Base-by-base conservation (phyloP, 257 asterid species). In the Solanum phureja region DNA sequence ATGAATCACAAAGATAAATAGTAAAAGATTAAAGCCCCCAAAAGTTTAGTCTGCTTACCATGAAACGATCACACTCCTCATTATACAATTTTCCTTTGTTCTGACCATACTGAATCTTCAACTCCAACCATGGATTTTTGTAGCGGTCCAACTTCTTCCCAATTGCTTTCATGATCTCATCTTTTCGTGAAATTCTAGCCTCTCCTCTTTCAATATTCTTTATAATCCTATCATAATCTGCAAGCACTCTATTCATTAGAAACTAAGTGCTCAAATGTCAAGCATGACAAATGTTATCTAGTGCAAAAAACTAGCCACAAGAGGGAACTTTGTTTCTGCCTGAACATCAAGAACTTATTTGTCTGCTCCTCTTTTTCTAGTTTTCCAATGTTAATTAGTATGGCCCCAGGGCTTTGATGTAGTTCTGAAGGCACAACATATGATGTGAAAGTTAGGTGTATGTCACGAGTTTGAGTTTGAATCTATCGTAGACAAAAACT, bases 1-100 rank as follows among this genome's bases (percentile, higher is more conserved):
- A 87, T 81, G 52, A 68, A 52, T 69, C 6, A n/a, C 75, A 46
- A 44, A 77, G 21, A 35, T 12, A 34, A 37, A 23, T 6, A 46
- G 18, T 33, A 31, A 1, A 24, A 62, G 38, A 34, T 75, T 76
- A 58, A 84, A 14, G 14, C 66, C 60, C 34, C 34, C 42, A 56
- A 74, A 18, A 58, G 35, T 34, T 8, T 68, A 86, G 73, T 49
- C 69, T 4, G 23, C 94, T 86, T 87, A 97, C 99, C 99, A 97
- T 97, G 93, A 93, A 97, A n/a, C 99, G 98, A 56, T 97, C 99
- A 83, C 99, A 97, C 93, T 97, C 99, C 92, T 97, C 99, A 88
- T 97, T 97, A 91, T 96, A 97, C 90, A 97, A 81, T 94, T 97
- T 97, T 88, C 99, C 99, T 89, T 97, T 97, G 95, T 97, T 97